Evolutionary conservation across 176 grass and related monocot genomes (phyloP), one percentile per base, ranked within the genome.

Genomic region (Panicum miliaceum): DNA sequence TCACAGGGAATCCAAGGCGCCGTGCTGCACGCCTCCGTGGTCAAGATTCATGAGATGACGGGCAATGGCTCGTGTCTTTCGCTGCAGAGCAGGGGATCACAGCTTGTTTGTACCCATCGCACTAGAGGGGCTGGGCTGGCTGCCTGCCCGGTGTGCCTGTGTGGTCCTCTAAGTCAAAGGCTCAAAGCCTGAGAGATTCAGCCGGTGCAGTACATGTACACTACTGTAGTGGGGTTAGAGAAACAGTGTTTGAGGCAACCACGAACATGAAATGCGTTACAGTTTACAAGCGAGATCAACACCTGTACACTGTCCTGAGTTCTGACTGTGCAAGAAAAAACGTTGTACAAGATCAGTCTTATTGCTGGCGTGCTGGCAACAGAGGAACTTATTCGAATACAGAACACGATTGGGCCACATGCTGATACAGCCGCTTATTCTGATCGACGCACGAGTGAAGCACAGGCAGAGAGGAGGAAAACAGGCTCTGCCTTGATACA

Each of bases 381-480:
- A 25, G 3, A 27, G 7, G 4, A 53, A 16, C 35, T 75, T 75
- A 81, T 54, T 80, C 23, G 19, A 60, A 46, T 47, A 25, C 56
- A 34, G 40, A 14, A 26, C 43, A 34, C 25, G 46, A 18, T 66
- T 12, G 57, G 18, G 19, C 10, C n/a, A 40, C 51, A 52, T 36
- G 38, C 35, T 62, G 25, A 60, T 68, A 64, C 34, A 34, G 7
- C 14, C 8, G 8, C 27, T 69, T 82, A 87, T 87, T 41, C 37
- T 73, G 73, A 72, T 65, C 64, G 11, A 53, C 34, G 42, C 46
- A 78, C 23, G 79, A 53, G 16, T 8, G 6, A 71, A 48, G 72
- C 10, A 16, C 74, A n/a, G 73, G 19, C 25, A 79, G 74, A 46
- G 42, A 45, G 25, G n/a, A 86, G 38, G n/a, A 54, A 88, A 83